Evolutionary conservation across 306 rosid species (phyloP).

Genomic region (Vigna unguiculata): DNA sequence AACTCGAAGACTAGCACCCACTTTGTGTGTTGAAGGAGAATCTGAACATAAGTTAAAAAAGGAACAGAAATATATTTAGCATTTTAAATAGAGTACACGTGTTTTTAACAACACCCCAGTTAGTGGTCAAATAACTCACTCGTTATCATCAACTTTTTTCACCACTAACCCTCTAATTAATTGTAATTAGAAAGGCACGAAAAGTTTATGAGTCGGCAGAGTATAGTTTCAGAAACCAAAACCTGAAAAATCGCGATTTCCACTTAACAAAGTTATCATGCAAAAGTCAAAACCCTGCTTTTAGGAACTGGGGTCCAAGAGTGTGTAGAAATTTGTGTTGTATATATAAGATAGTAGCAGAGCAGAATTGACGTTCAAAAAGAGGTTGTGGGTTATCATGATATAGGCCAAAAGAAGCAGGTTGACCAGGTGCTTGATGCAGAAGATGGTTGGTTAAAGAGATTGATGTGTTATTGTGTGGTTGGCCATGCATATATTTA

Average conservation of each 20-base stretch:
- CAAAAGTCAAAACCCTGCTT: conserved; percentile 40
- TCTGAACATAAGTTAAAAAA: background rate
- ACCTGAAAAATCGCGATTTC: conserved; percentile 33
- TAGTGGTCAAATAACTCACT: conserved; percentile 50
- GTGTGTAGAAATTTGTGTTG: conserved; percentile 15
- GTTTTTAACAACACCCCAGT: conserved; percentile 34
- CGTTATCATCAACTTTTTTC: conserved; percentile 31
- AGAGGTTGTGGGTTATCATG: conserved; percentile 30
- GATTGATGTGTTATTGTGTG: conserved; percentile 11
- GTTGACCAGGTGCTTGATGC: conserved; percentile 43
- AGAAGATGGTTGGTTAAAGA: conserved; percentile 12
- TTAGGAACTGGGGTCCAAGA: background rate
- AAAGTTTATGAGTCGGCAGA: conserved; percentile 37
- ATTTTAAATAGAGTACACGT: conserved; percentile 47
- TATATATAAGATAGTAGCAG: background rate
- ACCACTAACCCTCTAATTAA: conserved; percentile 28
- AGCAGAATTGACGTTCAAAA: conserved; percentile 38
- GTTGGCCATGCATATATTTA: conserved; percentile 34
- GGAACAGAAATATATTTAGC: background rate
- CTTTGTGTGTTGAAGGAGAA: background rate
- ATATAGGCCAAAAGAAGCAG: conserved; percentile 9
- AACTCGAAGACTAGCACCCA: no score
- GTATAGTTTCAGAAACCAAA: conserved; percentile 18
- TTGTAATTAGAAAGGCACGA: conserved; percentile 23
- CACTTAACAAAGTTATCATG: conserved; percentile 9